A percentile compares a stretch with the other conserved stretches of the same genome.
Conservation (phyloP, 179 eudicot species). For the Carnegiea gigantea region DNA sequence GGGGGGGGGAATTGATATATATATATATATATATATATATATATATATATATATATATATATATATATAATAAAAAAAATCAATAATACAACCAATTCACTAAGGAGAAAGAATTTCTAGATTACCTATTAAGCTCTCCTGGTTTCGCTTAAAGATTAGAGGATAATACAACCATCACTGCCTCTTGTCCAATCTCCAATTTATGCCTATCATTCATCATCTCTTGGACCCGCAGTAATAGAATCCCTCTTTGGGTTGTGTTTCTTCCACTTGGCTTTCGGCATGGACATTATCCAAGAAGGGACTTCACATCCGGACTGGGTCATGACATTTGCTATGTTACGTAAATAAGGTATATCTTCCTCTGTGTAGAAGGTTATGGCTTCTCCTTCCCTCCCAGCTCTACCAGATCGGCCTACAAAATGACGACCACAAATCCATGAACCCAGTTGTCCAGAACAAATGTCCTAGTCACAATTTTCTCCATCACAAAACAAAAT, state of each 20-base stretch:
- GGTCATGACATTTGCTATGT: constrained; percentile 76
- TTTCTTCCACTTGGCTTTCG: constrained; percentile 81
- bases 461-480: not conserved
- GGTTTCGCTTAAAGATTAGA: no score
- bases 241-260: constrained; percentile 72
- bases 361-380: constrained; percentile 88
- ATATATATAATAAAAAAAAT: no score
- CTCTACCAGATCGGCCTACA: constrained; percentile 89
- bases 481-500: not conserved
- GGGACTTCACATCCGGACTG: constrained; percentile 94
- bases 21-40: no score
- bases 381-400: constrained; percentile 94
- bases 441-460: not conserved
- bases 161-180: not conserved
- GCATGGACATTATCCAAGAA: constrained; percentile 68
- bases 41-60: no score
- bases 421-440: not conserved
- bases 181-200: not conserved
- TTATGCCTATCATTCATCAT: constrained; percentile 26
- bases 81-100: no score
- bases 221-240: constrained; percentile 46
- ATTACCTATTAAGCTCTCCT: no score
- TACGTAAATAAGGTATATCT: constrained; percentile 69
- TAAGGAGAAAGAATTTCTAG: no score
- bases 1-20: no score